These are phyloP conservation scores for Fistulinella cinereoalba DNA, from an alignment of 1,284 basidiomycete genomes.

Conservation along the genomic window DNA sequence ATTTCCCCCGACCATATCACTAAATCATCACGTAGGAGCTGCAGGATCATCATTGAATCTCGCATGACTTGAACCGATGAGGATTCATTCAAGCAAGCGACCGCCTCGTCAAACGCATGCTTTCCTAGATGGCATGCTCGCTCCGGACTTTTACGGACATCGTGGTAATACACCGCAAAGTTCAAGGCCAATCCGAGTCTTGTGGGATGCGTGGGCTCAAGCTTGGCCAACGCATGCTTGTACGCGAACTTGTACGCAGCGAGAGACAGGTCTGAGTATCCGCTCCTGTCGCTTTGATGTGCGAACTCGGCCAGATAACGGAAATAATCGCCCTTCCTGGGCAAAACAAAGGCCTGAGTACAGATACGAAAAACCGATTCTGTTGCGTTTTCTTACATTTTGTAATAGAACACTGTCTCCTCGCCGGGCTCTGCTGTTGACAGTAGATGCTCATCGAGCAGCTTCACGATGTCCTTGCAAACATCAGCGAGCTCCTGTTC, in stretches of 20 bases:
- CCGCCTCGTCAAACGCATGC: slow-evolving; percentile 68
- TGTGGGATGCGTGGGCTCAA: slow-evolving; percentile 63
- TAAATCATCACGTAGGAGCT: slow-evolving; percentile 62
- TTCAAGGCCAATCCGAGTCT: slow-evolving; percentile 91
- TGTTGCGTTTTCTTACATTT: slow-evolving; percentile 47
- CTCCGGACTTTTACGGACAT: slow-evolving; percentile 90
- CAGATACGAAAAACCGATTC: neutral
- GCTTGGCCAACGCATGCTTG: slow-evolving; percentile 54
- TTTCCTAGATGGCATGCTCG: slow-evolving; percentile 89
- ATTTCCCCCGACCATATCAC: slow-evolving; percentile 63
- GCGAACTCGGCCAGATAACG: slow-evolving; percentile 67
- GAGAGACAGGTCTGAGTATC: slow-evolving; percentile 52
- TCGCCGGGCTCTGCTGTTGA: slow-evolving; percentile 57
- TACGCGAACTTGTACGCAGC: slow-evolving; percentile 68
- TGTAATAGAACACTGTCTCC: slow-evolving; percentile 66
- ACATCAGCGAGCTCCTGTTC: slow-evolving; percentile 54
- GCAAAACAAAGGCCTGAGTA: slow-evolving; percentile 10
- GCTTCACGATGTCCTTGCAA: slow-evolving; percentile 57
- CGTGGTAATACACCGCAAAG: slow-evolving; percentile 97
- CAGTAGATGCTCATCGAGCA: slow-evolving; percentile 54
- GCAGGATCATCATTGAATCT: slow-evolving; percentile 65
- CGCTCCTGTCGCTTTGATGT: slow-evolving; percentile 45
- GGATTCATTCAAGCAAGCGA: slow-evolving; percentile 45
- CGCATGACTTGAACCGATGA: slow-evolving; percentile 46
- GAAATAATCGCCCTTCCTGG: slow-evolving; percentile 69